A percentile compares a stretch with the other conserved stretches of the same genome.
Conservation (phyloP, 768 basidiomycete genomes). For the Tricholoma matsutake region DNA sequence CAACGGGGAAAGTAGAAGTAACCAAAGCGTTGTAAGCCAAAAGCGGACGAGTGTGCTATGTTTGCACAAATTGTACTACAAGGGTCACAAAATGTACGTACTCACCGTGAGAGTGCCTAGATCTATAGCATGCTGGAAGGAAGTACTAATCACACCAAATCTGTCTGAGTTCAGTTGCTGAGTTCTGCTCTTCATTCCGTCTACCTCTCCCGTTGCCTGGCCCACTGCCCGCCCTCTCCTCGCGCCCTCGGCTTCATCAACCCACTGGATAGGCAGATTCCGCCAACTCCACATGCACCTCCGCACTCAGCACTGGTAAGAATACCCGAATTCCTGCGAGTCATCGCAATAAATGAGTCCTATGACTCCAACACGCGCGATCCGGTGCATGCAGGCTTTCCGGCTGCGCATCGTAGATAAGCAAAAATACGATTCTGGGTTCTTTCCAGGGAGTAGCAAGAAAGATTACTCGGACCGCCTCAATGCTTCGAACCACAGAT, state of each 20-base stretch:
- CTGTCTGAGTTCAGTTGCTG: too few relatives aligned
- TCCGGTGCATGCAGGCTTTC: not conserved
- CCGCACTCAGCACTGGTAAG: not conserved
- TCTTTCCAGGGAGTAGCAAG: too few relatives aligned
- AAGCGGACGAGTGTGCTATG: not conserved
- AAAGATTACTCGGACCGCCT: too few relatives aligned
- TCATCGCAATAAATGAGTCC: not conserved
- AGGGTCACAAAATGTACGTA: not conserved
- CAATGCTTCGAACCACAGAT: too few relatives aligned
- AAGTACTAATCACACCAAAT: too few relatives aligned
- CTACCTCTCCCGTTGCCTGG: too few relatives aligned
- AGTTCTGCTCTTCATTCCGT: too few relatives aligned
- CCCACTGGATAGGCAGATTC: not conserved
- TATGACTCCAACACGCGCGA: not conserved
- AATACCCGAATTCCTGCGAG: not conserved
- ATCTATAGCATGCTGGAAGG: not conserved
- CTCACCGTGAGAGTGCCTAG: not conserved
- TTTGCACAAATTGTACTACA: not conserved
- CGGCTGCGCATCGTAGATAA: not conserved
- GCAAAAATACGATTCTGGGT: not conserved
- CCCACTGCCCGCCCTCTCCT: not conserved
- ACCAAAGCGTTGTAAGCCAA: not conserved
- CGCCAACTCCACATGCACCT: not conserved
- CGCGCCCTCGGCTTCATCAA: not conserved
- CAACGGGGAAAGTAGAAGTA: not conserved